Base-by-base conservation (phyloP, 1,139 yeast species). In the Petasospora rhodanensis region DNA sequence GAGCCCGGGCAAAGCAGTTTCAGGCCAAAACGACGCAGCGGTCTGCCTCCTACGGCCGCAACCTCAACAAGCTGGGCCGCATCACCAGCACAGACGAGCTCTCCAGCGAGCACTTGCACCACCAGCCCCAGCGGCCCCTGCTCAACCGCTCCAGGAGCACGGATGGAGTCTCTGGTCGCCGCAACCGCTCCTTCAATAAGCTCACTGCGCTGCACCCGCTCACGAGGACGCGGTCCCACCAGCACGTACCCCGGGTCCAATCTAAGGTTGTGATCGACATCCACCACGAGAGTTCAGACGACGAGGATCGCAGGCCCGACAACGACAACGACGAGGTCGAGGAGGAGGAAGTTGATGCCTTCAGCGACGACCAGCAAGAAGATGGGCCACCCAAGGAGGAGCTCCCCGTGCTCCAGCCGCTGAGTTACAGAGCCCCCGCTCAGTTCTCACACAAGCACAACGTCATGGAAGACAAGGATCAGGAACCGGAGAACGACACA, bases 261-360 rank as follows among this genome's bases (percentile, higher is more conserved):
- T 26, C 31, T 23, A 34, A 41, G 38, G 45, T 32, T 16, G 38
- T 43, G 19, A 24, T 54, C 26, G 49, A 52, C 38, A 28, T 53
- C 24, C 38, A 45, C 12, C 37, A 34, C 20, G 38, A 44, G 31
- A 30, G 38, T 24, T 28, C 45, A 21, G 48, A 44, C 15, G 47
- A 38, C 10, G 36, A 58, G 10, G 43, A n/a, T n/a, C n/a, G n/a
- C n/a, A n/a, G n/a, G n/a, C n/a, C n/a, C n/a, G n/a, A n/a, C n/a
- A n/a, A n/a, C n/a, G n/a, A n/a, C n/a, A n/a, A n/a, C n/a, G 59
- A 51, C 6, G 57, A 48, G 6, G 63, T 34, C 4, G 38, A 32
- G 5, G 59, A 56, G 10, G 67, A 58, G 25, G 63, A 56, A 22
- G 64, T 60, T 16, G 67, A 59, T 6, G 59, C 54, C 13, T 56